Conservation (phyloP, 2,329 filamentous ascomycete species). For the Ophiocordyceps sinensis region DNA sequence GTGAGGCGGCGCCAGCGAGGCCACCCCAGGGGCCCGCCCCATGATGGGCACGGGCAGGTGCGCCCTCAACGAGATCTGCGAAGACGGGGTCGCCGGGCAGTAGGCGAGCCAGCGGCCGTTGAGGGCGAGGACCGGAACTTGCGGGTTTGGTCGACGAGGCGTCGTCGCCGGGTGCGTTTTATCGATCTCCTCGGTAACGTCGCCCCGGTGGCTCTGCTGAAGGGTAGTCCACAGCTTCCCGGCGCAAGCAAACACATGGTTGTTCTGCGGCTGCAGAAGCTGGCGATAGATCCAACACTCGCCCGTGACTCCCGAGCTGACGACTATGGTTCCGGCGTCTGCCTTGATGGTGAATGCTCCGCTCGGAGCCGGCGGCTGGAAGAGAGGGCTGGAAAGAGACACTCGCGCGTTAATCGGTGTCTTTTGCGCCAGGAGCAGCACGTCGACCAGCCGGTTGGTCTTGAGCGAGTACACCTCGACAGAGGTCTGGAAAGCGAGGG, state of each 20-base stretch:
- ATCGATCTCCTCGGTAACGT: slow-evolving; percentile 31
- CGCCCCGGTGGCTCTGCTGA: slow-evolving; percentile 42
- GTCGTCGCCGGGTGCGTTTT: slow-evolving; percentile 19
- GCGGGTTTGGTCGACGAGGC: slow-evolving; percentile 27
- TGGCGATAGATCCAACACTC: slow-evolving; percentile 70
- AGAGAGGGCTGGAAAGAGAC: slow-evolving; percentile 47
- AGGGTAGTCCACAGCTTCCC: slow-evolving; percentile 89
- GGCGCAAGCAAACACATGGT: slow-evolving; percentile 46
- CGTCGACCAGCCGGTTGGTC: slow-evolving; percentile 55
- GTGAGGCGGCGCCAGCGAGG: slow-evolving; percentile 52
- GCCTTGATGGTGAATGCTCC: slow-evolving; percentile 63
- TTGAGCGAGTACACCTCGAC: slow-evolving; percentile 80
- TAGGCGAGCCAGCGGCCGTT: slow-evolving; percentile 66
- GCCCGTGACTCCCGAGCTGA: slow-evolving; percentile 71
- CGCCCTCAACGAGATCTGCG: slow-evolving; percentile 55
- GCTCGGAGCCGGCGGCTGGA: slow-evolving; percentile 52
- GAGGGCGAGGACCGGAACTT: slow-evolving; percentile 53
- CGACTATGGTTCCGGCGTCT: slow-evolving; percentile 53
- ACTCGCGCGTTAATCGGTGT: slow-evolving; percentile 38
- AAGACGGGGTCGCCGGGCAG: slow-evolving; percentile 57
- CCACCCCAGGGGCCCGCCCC: slow-evolving; percentile 39
- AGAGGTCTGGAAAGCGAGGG: slow-evolving; percentile 65
- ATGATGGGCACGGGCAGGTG: slow-evolving; percentile 41
- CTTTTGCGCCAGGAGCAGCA: slow-evolving; percentile 57
- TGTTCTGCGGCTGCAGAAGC: slow-evolving; percentile 25